Conservation (phyloP, 139 green algal genomes). For the Mychonastes homosphaera region DNA sequence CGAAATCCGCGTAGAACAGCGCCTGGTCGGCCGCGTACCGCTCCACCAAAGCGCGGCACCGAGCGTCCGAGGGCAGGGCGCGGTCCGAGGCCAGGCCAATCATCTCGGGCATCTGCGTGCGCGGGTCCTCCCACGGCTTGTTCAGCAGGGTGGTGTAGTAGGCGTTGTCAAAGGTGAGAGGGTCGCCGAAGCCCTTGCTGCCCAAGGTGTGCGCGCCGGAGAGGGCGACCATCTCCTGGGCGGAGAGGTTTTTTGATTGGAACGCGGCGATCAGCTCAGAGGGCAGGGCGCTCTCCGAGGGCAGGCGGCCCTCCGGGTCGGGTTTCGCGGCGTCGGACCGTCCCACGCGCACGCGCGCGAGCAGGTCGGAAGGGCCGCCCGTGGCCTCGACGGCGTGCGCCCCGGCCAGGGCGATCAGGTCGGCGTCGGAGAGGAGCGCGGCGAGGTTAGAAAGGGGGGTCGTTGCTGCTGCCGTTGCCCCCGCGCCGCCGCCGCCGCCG, state of each 20-base stretch:
- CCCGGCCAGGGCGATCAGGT: conserved; percentile 68
- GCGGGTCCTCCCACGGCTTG: conserved; percentile 51
- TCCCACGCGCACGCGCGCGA: conserved; percentile 46
- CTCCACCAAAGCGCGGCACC: conserved; percentile 36
- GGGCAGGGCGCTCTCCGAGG: conserved; percentile 40
- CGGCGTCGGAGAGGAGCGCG: conserved; percentile 41
- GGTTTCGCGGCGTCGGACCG: conserved; percentile 33
- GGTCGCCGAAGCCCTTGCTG: conserved; percentile 84
- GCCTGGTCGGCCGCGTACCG: conserved; percentile 53
- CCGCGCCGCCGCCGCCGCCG: background rate
- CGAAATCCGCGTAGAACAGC: conserved; percentile 64
- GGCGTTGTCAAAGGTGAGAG: conserved; percentile 79
- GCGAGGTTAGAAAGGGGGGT: background rate
- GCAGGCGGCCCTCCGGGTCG: conserved; percentile 62
- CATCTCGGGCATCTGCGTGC: background rate
- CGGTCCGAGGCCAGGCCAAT: conserved; percentile 67
- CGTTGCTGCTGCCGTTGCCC: background rate
- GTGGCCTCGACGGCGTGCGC: conserved; percentile 52
- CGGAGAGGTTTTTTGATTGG: background rate
- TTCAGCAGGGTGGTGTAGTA: conserved; percentile 76
- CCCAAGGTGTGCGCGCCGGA: conserved; percentile 30
- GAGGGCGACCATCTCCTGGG: background rate
- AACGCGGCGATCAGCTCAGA: conserved; percentile 53
- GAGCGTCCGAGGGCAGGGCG: conserved; percentile 61
- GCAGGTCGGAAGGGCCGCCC: conserved; percentile 56